Conservation (phyloP, 805 yeast genomes). For the Sungouiozyma ichnusensis region DNA sequence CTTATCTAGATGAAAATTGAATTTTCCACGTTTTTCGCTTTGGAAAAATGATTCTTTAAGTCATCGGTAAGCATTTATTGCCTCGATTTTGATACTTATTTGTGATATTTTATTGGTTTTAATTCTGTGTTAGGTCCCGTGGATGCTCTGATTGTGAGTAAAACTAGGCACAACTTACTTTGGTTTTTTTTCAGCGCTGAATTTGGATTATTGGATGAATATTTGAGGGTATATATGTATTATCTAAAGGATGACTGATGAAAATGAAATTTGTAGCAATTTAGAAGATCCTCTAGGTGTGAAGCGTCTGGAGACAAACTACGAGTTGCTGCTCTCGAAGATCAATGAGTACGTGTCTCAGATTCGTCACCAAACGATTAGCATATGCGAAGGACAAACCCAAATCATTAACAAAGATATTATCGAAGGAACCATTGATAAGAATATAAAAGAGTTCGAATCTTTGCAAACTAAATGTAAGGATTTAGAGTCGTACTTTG, state of each 20-base stretch:
- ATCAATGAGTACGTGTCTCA: slow-evolving; percentile 46
- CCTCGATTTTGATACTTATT: too few relatives aligned
- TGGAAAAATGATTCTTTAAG: too few relatives aligned
- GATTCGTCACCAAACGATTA: slow-evolving; percentile 35
- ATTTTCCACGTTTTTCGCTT: too few relatives aligned
- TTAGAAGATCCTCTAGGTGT: slow-evolving; percentile 50
- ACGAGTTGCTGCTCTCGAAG: slow-evolving; percentile 54
- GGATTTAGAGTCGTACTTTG: slow-evolving; percentile 41
- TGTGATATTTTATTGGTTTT: too few relatives aligned
- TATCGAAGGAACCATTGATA: slow-evolving; percentile 27
- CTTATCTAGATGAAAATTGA: too few relatives aligned
- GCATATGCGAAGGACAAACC: slow-evolving; percentile 18
- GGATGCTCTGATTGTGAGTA: too few relatives aligned
- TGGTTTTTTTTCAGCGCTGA: too few relatives aligned
- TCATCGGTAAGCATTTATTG: too few relatives aligned
- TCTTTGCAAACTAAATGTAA: slow-evolving; percentile 35
- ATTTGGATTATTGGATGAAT: too few relatives aligned
- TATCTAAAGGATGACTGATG: slow-evolving; percentile 1
- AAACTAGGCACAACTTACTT: too few relatives aligned
- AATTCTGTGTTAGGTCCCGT: too few relatives aligned
- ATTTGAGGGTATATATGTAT: too few relatives aligned
- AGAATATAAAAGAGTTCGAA: slow-evolving; percentile 33
- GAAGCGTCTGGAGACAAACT: slow-evolving; percentile 47
- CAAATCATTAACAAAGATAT: slow-evolving; percentile 19
- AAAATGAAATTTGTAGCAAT: not conserved